Conservation (phyloP, 2,329 filamentous ascomycete species). For the Aureobasidium sp. region DNA sequence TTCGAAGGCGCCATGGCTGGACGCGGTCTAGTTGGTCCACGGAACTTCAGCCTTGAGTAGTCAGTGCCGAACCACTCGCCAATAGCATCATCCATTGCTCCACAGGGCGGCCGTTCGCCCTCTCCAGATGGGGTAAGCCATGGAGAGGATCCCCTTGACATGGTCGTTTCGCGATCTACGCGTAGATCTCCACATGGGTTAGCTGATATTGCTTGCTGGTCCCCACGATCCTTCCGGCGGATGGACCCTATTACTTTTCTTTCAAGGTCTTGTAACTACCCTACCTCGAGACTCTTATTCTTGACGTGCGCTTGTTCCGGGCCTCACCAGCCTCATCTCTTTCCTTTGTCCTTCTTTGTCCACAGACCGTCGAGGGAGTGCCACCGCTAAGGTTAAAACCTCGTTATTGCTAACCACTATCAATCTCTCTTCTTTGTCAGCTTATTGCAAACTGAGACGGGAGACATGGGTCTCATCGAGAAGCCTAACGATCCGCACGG, state of each 20-base stretch:
- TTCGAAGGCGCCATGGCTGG: not conserved
- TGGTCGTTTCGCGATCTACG: not conserved
- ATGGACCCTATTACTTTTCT: not conserved
- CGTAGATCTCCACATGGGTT: not conserved
- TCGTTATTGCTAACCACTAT: not conserved
- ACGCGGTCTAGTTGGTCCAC: not conserved
- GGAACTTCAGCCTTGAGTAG: not conserved
- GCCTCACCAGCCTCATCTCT: not conserved
- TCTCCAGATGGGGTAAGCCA: slow-evolving; percentile 2
- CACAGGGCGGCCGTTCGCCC: not conserved
- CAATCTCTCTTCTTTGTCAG: not conserved
- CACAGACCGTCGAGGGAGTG: no score
- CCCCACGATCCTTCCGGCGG: not conserved
- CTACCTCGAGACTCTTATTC: not conserved
- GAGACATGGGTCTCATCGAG: slow-evolving; percentile 11
- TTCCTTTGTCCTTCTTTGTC: not conserved
- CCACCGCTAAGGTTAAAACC: not conserved
- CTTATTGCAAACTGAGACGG: not conserved
- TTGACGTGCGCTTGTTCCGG: not conserved
- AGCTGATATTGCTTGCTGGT: slow-evolving; percentile 1
- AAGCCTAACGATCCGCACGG: slow-evolving; percentile 15
- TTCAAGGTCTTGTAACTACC: not conserved
- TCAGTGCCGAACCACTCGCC: not conserved
- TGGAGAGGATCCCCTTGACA: not conserved
- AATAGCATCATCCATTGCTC: not conserved